Base-by-base conservation (phyloP, 116 monocot species). In the Phalaenopsis hybrid region DNA sequence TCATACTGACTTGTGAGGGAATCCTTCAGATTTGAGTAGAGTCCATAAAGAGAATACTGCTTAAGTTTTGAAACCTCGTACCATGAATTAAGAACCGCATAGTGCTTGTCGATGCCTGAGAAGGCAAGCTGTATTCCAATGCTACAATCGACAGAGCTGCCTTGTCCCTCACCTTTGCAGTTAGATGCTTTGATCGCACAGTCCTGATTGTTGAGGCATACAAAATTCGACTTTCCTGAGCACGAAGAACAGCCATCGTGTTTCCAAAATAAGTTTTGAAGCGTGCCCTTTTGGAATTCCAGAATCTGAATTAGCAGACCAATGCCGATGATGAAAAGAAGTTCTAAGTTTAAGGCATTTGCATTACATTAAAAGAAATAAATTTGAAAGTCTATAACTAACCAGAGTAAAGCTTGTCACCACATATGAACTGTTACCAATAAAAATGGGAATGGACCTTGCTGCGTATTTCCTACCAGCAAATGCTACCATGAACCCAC, bases 391-490 rank as follows among this genome's bases (percentile, higher is more conserved):
- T 2, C 12, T 34, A 45, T n/a, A 55, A 59, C 82, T 81, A 84
- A 97, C 97, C 90, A 93, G 81, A 59, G 97, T 94, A 80, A 97
- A 97, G 79, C 92, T 90, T 50, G 94, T 94, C 46, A 97, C 93
- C 11, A 79, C 80, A 48, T 90, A 91, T 21, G 89, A 82, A 45
- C 59, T 87, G 86, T 94, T 91, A 10, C 89, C 88, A 65, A 94
- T 83, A 86, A 97, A 94, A 31, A 79, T 28, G 52, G 94, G 93
- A 57, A 68, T 51, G 15, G 97, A 97, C 50, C 94, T 88, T 73
- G 97, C 97, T 74, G 97, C 97, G 82, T 93, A 94, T n/a, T 91
- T 97, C 79, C 88, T 90, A 12, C 97, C 94, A 8, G 97, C 92
- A 83, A 97, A 97, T 87, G 94, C 97, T 78, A 97, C 97, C 97